phyloP scores from a whole-genome alignment of 176 grass and related monocot genomes.

The Ampelocalamus luodianensis region DNA sequence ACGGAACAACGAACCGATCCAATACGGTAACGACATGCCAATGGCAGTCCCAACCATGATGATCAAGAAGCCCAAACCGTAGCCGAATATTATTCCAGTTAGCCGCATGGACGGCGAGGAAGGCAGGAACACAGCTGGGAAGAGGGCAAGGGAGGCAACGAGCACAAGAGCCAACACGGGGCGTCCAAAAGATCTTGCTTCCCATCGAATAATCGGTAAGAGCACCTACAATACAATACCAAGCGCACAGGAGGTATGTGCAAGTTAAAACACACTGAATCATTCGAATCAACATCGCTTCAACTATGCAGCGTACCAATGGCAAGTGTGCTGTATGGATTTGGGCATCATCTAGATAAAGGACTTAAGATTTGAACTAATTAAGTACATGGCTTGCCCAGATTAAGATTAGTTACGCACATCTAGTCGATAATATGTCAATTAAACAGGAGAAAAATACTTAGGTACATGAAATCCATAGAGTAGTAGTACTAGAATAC shows the following conservation, averaged over 20 bases:
- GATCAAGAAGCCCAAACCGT: conserved; percentile 83
- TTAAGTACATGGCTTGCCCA: neutral
- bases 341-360: neutral
- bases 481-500: neutral
- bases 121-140: conserved; percentile 78
- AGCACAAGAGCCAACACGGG: conserved; percentile 73
- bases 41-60: conserved; percentile 81
- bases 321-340: neutral
- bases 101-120: conserved; percentile 93
- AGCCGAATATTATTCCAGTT: conserved; percentile 91
- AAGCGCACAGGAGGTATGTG: neutral
- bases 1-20: conserved; percentile 73
- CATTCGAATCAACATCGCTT: neutral
- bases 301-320: neutral
- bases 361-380: neutral
- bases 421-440: neutral
- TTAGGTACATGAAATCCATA: neutral
- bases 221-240: conserved; percentile 68
- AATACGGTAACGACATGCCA: conserved; percentile 87
- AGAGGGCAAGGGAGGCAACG: conserved; percentile 73
- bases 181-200: conserved; percentile 76
- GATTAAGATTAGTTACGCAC: neutral
- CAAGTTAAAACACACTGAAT: neutral
- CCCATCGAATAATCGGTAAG: conserved; percentile 90
- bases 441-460: neutral